Base-by-base conservation (phyloP, 2,329 filamentous ascomycete species). In the Venturia effusa region DNA sequence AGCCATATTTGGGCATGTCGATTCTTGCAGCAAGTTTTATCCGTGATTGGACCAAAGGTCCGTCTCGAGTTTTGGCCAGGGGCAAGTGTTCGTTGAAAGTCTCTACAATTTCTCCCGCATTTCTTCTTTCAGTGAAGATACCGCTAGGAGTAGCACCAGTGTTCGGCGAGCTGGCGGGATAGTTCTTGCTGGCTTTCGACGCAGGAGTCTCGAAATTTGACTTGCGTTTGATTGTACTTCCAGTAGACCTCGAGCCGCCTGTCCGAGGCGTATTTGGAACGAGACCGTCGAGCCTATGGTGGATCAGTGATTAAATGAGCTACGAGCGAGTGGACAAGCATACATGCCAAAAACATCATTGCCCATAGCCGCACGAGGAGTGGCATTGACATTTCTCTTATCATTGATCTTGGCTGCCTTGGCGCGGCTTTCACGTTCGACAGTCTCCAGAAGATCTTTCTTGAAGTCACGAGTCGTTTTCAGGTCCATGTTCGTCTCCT, bases 1-100 rank as follows among this genome's bases (percentile, higher is more conserved):
- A 99, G 0, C 81, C 85, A 68, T 97, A 88, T 73, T 96, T 97
- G 73, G 92, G 92, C 71, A 91, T 83, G 73, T 97, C 93, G 1
- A 91, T 93, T 66, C 90, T 89, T 2, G 91, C 89, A 6, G 88
- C 92, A 24, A 96, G 81, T 72, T 89, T 92, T 73, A 97, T 86
- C 61, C 94, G 88, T 19, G 90, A 73, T 73, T 94, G 89, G 13
- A 85, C 73, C 67, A 86, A 90, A 0, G 88, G 34, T 5, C 13
- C 22, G 30, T 22, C 55, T n/a, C 34, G 39, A 32, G 61, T 30
- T 30, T 11, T 37, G 32, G 64, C 88, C 39, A 87, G 86, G 30
- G 89, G 82, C 37, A 96, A 82, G 65, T 93, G 85, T 51, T 83
- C 80, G 74, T 97, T 97, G 66, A 99, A 82, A 34, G 91, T 84